Evolutionary conservation across 176 grass and related monocot species (phyloP), one percentile per base, ranked within the genome.

Genomic region (Avena sativa): DNA sequence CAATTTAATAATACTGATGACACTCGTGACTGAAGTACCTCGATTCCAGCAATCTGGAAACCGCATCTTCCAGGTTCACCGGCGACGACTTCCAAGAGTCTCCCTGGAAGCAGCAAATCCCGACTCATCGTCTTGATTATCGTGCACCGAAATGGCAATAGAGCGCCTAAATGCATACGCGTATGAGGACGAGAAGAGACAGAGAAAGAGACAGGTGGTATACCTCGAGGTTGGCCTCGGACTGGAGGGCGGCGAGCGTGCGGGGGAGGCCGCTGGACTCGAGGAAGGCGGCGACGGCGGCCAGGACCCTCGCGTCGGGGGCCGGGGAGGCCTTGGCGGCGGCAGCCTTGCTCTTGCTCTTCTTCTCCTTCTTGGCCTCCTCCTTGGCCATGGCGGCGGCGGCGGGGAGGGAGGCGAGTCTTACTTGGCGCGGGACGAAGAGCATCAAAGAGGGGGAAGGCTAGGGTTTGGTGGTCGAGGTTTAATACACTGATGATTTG

Each of bases 221-320:
- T 84, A 96, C 96, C 96, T 96, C 88, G 59, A 98, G 79, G 70
- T 58, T 65, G 73, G 89, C 88, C 85, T 98, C 93, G 11, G 93
- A 92, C 6, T 78, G 86, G 56, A 98, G 87, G 13, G 84, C 28
- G n/a, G 84, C 84, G 73, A 98, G 92, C 32, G 93, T 77, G 69
- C 69, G 93, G 55, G 83, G 73, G 86, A 96, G 91, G 15, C 90
- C 90, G 40, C 83, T 89, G 51, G 76, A 68, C 76, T 96, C 87
- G 69, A 98, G 89, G 79, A 98, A 98, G 16, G 89, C 85, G 0
- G 93, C 93, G 78, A 98, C 90, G 56, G 93, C 87, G 90, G 81
- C 80, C 21, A 98, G 77, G 28, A 94, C 91, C 50, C 80, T 55
- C n/a, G 56, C 30, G 30, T 26, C 75, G 19, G 32, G 38, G 32